Base-by-base conservation (phyloP, 2,329 filamentous ascomycete genomes). In the Penicillium decumbens region DNA sequence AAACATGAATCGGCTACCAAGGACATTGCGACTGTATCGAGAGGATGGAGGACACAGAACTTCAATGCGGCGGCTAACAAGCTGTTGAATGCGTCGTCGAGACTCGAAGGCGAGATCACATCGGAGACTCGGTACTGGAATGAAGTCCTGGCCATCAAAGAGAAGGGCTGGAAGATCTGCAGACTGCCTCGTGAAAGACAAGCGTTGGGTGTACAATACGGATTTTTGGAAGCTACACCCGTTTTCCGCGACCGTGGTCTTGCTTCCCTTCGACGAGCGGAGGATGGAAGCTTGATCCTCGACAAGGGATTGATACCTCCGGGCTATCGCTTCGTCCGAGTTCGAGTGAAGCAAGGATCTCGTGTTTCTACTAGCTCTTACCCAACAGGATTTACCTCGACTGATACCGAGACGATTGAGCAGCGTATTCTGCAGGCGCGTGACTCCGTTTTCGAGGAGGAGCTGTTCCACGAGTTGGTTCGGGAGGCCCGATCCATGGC, bases 71-170 rank as follows among this genome's bases (percentile, higher is more conserved):
- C 87, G 3, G 84, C 89, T 1, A 85, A 88, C 59, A 84, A 84
- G 30, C 80, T 95, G 20, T 73, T 89, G 12, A 79, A 82, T 8
- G 85, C 90, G 4, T 86, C 88, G 0, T 77, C 79, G 24, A 80
- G 88, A 35, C 72, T 98, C 10, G 81, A 89, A 59, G 80, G 80
- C 9, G 91, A 95, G 67, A 86, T 95, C 29, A 78, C 81, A 8
- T 81, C 83, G 27, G 93, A 98, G 73, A 85, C 84, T 1, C 85
- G 80, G 60, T 98, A 95, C 69, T 98, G 93, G 93, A 80, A 87
- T 47, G 86, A 95, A 60, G 80, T 97, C 2, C 74, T 95, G 41
- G 81, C 83, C 8, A 83, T 97, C 39, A 89, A 86, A 56, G 82
- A 89, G 57, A 85, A 84, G 47, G 90, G 91, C 4, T 98, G 93